phyloP scores from a whole-genome alignment of 179 eudicot genomes.

The Vitellaria paradoxa region DNA sequence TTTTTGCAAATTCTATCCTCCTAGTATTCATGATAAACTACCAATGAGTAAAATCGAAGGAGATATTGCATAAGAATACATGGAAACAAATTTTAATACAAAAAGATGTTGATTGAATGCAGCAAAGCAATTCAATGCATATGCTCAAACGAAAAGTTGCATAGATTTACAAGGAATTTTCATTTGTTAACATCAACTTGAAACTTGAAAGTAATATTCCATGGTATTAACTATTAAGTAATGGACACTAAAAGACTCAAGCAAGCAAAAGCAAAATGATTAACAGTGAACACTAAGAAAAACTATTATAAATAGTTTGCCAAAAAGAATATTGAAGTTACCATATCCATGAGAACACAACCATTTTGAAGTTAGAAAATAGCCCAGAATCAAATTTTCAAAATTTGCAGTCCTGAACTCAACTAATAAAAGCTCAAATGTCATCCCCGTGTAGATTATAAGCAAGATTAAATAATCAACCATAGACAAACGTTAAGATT shows the following conservation, averaged over 20 bases:
- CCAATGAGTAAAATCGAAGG: not conserved
- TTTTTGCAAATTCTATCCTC: not conserved
- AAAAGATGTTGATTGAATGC: not conserved
- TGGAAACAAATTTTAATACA: not conserved
- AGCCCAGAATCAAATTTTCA: conserved; percentile 7
- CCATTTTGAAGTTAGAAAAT: not conserved
- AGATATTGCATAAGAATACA: not conserved
- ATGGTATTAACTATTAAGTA: not conserved
- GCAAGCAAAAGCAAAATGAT: not conserved
- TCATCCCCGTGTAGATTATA: no score
- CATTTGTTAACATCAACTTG: not conserved
- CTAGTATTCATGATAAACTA: not conserved
- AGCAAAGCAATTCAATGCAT: conserved; percentile 3
- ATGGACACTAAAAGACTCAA: not conserved
- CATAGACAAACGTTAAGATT: no score
- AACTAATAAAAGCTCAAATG: not conserved
- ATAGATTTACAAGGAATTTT: not conserved
- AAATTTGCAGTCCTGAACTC: not conserved
- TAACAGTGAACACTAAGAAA: not conserved
- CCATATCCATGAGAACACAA: not conserved
- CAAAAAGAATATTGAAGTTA: not conserved
- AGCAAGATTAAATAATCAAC: no score
- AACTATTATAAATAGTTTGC: not conserved
- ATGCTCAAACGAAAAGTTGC: not conserved
- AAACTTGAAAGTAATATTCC: not conserved